Percentiles rank a stretch among this genome's conserved stretches.
These are phyloP conservation scores for Pouteria campechiana DNA, from an alignment of 179 eudicot genomes.

Conservation along the genomic window DNA sequence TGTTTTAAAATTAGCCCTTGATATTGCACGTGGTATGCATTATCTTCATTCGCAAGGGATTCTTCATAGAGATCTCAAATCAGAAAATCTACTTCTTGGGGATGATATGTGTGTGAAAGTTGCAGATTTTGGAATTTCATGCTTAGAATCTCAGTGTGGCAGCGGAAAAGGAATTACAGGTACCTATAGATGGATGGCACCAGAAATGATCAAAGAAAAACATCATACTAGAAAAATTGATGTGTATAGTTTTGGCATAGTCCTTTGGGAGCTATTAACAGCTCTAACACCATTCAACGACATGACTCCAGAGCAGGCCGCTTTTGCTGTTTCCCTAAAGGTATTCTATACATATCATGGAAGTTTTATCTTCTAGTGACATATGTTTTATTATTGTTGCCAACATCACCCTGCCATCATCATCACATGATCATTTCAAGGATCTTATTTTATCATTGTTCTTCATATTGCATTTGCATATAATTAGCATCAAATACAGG, in stretches of 20 bases:
- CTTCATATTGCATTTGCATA: too few relatives aligned
- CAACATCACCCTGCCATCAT: background rate
- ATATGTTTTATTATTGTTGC: background rate
- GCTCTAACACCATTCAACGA: slow-evolving; percentile 77
- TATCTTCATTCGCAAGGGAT: slow-evolving; percentile 92
- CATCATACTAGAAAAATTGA: slow-evolving; percentile 92
- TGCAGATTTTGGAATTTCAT: slow-evolving; percentile 99
- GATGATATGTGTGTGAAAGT: slow-evolving; percentile 90
- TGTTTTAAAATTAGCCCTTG: slow-evolving; percentile 67
- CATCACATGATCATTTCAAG: too few relatives aligned
- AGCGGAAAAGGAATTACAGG: slow-evolving; percentile 89
- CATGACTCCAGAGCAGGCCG: slow-evolving; percentile 99
- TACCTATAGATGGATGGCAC: slow-evolving; percentile 99
- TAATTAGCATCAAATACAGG: too few relatives aligned
- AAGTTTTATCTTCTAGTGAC: background rate
- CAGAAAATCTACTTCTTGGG: slow-evolving; percentile 81
- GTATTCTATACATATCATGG: slow-evolving; percentile 16
- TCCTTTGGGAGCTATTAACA: slow-evolving; percentile 93
- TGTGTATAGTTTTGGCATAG: slow-evolving; percentile 94
- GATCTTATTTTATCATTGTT: too few relatives aligned
- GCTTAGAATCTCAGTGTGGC: slow-evolving; percentile 90
- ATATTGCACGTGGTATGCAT: slow-evolving; percentile 93
- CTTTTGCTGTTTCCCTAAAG: slow-evolving; percentile 98
- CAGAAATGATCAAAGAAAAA: slow-evolving; percentile 88
- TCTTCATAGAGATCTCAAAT: slow-evolving; percentile 92